A percentile compares a stretch with the other conserved stretches of the same genome.
These are phyloP conservation scores for Phialocephala subalpina DNA, from an alignment of 2,329 filamentous ascomycete species.

Conservation along the genomic window DNA sequence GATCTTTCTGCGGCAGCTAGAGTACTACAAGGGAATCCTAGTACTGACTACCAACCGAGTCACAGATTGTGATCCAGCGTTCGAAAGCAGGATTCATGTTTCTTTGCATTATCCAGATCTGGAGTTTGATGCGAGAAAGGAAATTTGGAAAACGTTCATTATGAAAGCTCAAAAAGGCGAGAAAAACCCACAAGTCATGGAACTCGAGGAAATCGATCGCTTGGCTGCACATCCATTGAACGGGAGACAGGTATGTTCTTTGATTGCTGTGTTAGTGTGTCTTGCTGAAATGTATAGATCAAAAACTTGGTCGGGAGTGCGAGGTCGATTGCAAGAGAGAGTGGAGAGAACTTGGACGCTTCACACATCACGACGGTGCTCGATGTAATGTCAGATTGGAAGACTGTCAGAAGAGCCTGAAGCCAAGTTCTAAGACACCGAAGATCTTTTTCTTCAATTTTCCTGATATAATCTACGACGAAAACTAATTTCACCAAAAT, in stretches of 20 bases:
- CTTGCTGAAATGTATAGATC: background rate
- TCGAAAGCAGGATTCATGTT: constrained; percentile 2
- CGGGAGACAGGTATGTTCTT: constrained; percentile 1
- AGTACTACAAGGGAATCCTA: background rate
- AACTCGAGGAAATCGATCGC: background rate
- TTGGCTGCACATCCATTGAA: background rate
- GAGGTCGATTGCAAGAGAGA: constrained; percentile 1
- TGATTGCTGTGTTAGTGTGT: background rate
- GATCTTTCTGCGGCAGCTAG: constrained; percentile 1
- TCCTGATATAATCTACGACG: no score
- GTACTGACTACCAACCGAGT: background rate
- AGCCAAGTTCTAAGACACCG: background rate
- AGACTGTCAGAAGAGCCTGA: background rate
- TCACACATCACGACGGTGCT: constrained; percentile 3
- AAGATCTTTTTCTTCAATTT: background rate
- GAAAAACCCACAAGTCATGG: background rate
- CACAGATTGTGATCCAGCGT: background rate
- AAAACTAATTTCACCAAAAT: no score
- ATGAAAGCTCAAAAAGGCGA: constrained; percentile 1
- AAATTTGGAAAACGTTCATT: background rate
- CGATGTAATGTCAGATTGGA: constrained; percentile 2
- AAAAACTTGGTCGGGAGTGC: background rate
- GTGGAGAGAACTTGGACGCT: constrained; percentile 1
- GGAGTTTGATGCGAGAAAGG: background rate
- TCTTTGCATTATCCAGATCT: constrained; percentile 4